Conservation (phyloP, 139 green algal genomes). For the Closterium sp. region DNA sequence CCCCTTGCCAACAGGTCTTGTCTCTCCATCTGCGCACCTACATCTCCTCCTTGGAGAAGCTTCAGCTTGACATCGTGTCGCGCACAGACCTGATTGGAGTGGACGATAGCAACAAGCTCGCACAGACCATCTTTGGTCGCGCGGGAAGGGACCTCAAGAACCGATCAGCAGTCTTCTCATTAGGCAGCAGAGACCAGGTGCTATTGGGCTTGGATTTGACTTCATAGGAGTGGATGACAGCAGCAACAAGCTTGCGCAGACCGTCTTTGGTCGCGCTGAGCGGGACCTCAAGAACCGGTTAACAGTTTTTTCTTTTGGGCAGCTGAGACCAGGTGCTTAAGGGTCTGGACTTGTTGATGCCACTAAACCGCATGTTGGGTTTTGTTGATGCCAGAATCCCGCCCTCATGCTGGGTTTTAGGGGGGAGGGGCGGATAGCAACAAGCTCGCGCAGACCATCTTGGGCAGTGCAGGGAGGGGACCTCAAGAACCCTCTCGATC, state of each 20-base stretch:
- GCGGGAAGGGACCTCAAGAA: conserved; percentile 31
- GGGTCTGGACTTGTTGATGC: background rate
- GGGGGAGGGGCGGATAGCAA: too few species aligned
- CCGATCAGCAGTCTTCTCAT: conserved; percentile 44
- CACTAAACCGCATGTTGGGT: too few species aligned
- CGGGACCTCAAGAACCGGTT: background rate
- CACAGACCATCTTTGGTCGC: background rate
- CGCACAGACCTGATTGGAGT: conserved; percentile 60
- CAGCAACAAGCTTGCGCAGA: too few species aligned
- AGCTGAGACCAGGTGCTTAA: background rate
- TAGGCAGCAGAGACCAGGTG: conserved; percentile 8
- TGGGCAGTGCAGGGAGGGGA: too few species aligned
- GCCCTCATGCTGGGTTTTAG: too few species aligned
- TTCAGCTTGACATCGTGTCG: conserved; percentile 60
- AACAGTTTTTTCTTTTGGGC: background rate
- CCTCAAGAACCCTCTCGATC: too few species aligned
- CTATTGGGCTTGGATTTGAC: background rate
- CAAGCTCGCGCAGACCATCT: too few species aligned
- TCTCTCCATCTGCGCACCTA: conserved; percentile 83
- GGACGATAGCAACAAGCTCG: conserved; percentile 17
- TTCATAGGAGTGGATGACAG: too few species aligned
- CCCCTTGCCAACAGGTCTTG: too few species aligned
- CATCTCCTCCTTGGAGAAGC: conserved; percentile 71
- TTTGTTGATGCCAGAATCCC: too few species aligned
- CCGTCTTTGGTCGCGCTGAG: background rate